Conservation (phyloP, 257 asterid genomes). For the Prunella vulgaris region DNA sequence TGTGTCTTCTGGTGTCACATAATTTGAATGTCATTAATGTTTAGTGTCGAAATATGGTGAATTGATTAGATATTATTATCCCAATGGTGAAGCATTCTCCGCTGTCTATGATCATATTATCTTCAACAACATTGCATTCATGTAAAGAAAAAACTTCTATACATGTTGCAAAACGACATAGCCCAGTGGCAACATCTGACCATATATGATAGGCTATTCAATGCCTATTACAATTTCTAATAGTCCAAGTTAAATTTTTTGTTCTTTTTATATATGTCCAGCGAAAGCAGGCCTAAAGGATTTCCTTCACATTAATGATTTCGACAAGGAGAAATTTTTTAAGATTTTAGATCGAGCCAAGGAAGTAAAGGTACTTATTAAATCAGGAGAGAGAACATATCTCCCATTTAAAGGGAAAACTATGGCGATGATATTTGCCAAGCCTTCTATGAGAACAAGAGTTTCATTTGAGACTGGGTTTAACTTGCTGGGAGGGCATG, state of each 20-base stretch:
- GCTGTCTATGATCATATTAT: neutral
- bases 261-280: constrained; percentile 30
- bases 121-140: neutral
- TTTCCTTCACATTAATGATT: constrained; percentile 78
- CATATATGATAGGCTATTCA: too few species aligned
- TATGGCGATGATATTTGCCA: constrained; percentile 97
- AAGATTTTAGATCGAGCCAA: constrained; percentile 72
- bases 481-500: constrained; percentile 94
- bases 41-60: neutral
- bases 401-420: constrained; percentile 93
- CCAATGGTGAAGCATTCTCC: neutral
- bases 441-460: constrained; percentile 98
- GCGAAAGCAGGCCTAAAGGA: constrained; percentile 68
- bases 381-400: constrained; percentile 85
- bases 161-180: neutral
- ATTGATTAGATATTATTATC: neutral
- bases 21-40: neutral
- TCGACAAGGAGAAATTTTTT: constrained; percentile 69
- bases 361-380: constrained; percentile 82
- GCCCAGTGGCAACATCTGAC: neutral
- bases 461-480: constrained; percentile 98
- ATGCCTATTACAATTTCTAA: neutral
- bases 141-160: neutral
- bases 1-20: neutral
- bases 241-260: neutral